Percentiles rank a stretch among this genome's conserved stretches.
phyloP scores from a whole-genome alignment of 1,284 basidiomycete genomes.

The Moesziomyces aphidis region DNA sequence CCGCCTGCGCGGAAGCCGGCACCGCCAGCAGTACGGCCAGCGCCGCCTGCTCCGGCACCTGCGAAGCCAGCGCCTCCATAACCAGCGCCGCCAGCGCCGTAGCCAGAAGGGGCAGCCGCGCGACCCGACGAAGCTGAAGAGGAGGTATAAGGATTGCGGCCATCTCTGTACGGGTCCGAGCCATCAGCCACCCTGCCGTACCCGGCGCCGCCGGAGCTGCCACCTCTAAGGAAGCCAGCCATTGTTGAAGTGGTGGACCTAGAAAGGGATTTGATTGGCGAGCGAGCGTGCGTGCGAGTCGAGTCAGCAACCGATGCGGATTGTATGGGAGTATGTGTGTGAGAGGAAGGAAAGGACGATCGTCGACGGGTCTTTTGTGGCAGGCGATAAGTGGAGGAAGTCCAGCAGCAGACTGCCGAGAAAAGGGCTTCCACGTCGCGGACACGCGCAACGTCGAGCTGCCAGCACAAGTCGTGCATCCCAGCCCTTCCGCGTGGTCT shows the following conservation, averaged over 20 bases:
- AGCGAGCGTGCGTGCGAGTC: not conserved
- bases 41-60: conserved; percentile 15
- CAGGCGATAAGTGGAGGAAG: not conserved
- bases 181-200: conserved; percentile 40
- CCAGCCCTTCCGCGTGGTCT: conserved; percentile 8
- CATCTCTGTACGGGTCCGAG: conserved; percentile 20
- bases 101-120: conserved; percentile 20
- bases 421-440: conserved; percentile 1
- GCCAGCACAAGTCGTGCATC: not conserved
- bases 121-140: conserved; percentile 20
- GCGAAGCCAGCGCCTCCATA: conserved; percentile 24
- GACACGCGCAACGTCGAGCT: not conserved
- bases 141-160: conserved; percentile 31
- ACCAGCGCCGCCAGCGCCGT: conserved; percentile 30
- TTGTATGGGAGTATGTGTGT: not conserved
- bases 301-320: too few relatives aligned
- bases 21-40: conserved; percentile 10
- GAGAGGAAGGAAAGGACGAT: not conserved
- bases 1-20: conserved; percentile 27
- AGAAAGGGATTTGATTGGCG: not conserved
- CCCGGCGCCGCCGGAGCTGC: conserved; percentile 40
- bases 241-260: conserved; percentile 7
- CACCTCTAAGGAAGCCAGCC: conserved; percentile 53
- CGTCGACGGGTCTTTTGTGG: too few relatives aligned
- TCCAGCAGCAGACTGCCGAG: not conserved